These are phyloP conservation scores for Daldinia concentrica DNA, from an alignment of 495 filamentous ascomycete genomes.

Conservation along the genomic window DNA sequence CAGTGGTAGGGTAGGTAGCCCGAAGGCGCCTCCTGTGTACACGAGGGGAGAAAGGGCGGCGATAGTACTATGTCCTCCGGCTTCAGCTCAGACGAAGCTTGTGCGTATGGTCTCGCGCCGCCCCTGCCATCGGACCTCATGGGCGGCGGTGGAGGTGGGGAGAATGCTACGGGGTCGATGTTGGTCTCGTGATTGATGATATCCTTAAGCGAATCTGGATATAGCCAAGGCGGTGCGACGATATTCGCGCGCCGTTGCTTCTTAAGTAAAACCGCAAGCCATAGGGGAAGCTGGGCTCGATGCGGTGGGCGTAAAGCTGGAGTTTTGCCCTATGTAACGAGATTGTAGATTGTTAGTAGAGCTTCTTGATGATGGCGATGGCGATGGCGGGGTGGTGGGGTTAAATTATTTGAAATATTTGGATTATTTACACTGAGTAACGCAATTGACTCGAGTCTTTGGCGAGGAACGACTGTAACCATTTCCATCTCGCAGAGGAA, in stretches of 20 bases:
- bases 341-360: constrained; percentile 13
- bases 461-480: constrained; percentile 90
- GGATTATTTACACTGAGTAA: constrained; percentile 76
- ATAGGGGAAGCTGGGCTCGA: constrained; percentile 82
- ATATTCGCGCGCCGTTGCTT: constrained; percentile 95
- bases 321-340: constrained; percentile 72
- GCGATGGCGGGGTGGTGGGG: constrained; percentile 38
- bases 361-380: neutral
- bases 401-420: constrained; percentile 7
- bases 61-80: constrained; percentile 46
- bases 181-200: constrained; percentile 86
- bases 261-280: constrained; percentile 97
- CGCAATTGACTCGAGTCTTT: constrained; percentile 83
- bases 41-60: constrained; percentile 70
- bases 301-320: constrained; percentile 81
- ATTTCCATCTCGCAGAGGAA: constrained; percentile 98
- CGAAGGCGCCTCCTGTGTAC: constrained; percentile 66
- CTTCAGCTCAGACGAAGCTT: constrained; percentile 35
- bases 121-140: constrained; percentile 56
- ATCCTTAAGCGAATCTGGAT: constrained; percentile 71
- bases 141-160: constrained; percentile 73
- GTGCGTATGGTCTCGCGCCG: constrained; percentile 41
- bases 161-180: constrained; percentile 70
- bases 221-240: constrained; percentile 87
- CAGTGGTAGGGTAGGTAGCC: constrained; percentile 90